Evolutionary conservation across 2,329 filamentous ascomycete species (phyloP).

Genomic region (Calonectria crousiana): DNA sequence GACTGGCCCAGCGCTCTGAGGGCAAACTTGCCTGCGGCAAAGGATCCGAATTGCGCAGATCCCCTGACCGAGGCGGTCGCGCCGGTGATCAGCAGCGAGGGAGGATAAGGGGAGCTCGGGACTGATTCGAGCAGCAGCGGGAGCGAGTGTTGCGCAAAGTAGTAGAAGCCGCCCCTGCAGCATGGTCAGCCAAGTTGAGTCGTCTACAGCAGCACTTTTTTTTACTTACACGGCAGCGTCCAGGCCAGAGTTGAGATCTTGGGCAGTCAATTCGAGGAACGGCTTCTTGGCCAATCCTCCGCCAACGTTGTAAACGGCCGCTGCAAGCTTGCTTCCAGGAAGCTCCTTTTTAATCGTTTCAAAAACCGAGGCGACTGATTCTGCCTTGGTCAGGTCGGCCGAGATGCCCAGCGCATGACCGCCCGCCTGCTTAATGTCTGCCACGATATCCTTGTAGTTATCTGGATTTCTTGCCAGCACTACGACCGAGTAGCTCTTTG

Average conservation of each 20-base stretch:
- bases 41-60: conserved; percentile 75
- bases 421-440: conserved; percentile 75
- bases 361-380: conserved; percentile 68
- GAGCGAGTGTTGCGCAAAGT: conserved; percentile 79
- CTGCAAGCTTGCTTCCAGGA: conserved; percentile 66
- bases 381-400: conserved; percentile 59
- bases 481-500: conserved; percentile 77
- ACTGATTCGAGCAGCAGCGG: conserved; percentile 77
- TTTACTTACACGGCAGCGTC: conserved; percentile 61
- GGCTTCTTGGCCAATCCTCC: conserved; percentile 64
- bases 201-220: accelerated
- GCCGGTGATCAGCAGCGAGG: conserved; percentile 86
- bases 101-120: conserved; percentile 69
- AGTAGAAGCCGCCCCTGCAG: conserved; percentile 74
- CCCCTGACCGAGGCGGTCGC: conserved; percentile 85
- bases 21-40: conserved; percentile 86
- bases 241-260: conserved; percentile 63
- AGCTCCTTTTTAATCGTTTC: conserved; percentile 72
- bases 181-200: conserved; percentile 9
- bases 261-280: conserved; percentile 67
- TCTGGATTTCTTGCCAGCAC: conserved; percentile 77
- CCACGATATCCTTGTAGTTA: conserved; percentile 74
- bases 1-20: conserved; percentile 79
- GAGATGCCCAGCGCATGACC: conserved; percentile 79
- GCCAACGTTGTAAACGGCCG: conserved; percentile 79